These are phyloP conservation scores for Herpetomonas tarakana DNA, from an alignment of 208 protist species.

Conservation along the genomic window DNA sequence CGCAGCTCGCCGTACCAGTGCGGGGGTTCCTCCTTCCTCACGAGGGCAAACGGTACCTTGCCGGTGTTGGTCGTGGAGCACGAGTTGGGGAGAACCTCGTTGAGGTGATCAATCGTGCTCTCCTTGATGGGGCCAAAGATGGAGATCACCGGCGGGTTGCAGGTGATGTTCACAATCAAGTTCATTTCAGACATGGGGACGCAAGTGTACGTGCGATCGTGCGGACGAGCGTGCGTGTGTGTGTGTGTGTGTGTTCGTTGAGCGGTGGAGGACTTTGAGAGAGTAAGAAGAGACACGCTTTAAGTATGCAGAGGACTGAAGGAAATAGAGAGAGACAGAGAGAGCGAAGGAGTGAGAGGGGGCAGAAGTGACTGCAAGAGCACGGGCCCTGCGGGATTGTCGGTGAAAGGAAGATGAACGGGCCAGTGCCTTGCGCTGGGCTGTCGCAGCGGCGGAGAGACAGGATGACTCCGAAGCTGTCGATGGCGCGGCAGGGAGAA, in stretches of 20 bases:
- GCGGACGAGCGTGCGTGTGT: background rate
- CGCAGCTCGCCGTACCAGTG: slow-evolving; percentile 88
- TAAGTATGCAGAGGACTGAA: too few species aligned
- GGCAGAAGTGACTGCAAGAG: too few species aligned
- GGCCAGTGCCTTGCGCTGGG: too few species aligned
- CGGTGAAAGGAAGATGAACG: too few species aligned
- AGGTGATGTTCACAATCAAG: slow-evolving; percentile 88
- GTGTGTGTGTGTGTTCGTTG: slow-evolving; percentile 5
- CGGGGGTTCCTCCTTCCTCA: slow-evolving; percentile 70
- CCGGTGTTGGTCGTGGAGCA: slow-evolving; percentile 86
- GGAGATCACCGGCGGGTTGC: slow-evolving; percentile 86
- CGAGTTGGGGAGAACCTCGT: slow-evolving; percentile 70
- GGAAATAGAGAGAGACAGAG: too few species aligned
- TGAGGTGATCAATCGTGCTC: slow-evolving; percentile 86
- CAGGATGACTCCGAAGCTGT: too few species aligned
- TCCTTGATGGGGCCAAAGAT: slow-evolving; percentile 89
- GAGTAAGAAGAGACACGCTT: slow-evolving; percentile 10
- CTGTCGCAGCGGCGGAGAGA: too few species aligned
- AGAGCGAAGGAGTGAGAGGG: slow-evolving; percentile 1
- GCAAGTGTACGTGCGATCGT: background rate
- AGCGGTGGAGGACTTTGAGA: slow-evolving; percentile 7
- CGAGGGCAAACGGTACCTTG: slow-evolving; percentile 72
- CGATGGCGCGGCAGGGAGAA: too few species aligned
- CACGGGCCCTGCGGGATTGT: too few species aligned
- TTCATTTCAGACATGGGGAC: slow-evolving; percentile 70